phyloP scores from a whole-genome alignment of 306 rosid genomes.

The Inga laurina region DNA sequence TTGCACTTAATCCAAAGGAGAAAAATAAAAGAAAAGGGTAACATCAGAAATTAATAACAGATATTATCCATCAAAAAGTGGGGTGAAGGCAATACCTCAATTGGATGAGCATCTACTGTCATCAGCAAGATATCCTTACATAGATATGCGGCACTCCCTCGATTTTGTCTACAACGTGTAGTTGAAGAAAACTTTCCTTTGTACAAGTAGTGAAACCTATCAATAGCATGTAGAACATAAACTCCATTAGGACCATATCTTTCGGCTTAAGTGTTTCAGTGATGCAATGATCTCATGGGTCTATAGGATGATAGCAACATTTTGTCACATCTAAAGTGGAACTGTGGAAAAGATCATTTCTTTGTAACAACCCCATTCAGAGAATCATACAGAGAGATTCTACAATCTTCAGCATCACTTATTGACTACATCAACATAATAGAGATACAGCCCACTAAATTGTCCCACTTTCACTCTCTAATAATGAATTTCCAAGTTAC shows the following conservation, averaged over 20 bases:
- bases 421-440: conserved; percentile 28
- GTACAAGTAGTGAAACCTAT: conserved; percentile 39
- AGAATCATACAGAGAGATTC: conserved; percentile 31
- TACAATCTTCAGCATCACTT: conserved; percentile 45
- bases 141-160: conserved; percentile 21
- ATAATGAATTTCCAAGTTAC: conserved; percentile 30
- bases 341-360: conserved; percentile 20
- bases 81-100: conserved; percentile 23
- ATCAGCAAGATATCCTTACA: conserved; percentile 5
- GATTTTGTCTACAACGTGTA: conserved; percentile 31
- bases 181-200: conserved; percentile 40
- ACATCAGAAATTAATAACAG: neutral
- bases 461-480: conserved; percentile 35
- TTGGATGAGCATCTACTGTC: conserved; percentile 10
- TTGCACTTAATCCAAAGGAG: conserved; percentile 16
- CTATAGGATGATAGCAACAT: conserved; percentile 35
- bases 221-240: conserved; percentile 46
- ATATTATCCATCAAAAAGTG: conserved; percentile 17
- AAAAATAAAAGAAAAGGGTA: neutral
- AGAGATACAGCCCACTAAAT: conserved; percentile 38
- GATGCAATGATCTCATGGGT: conserved; percentile 41
- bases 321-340: conserved; percentile 38
- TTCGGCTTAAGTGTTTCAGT: conserved; percentile 69
- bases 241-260: conserved; percentile 54
- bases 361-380: conserved; percentile 41